Conservation (phyloP, 1,284 basidiomycete genomes). For the Phaffia rhodozyma region DNA sequence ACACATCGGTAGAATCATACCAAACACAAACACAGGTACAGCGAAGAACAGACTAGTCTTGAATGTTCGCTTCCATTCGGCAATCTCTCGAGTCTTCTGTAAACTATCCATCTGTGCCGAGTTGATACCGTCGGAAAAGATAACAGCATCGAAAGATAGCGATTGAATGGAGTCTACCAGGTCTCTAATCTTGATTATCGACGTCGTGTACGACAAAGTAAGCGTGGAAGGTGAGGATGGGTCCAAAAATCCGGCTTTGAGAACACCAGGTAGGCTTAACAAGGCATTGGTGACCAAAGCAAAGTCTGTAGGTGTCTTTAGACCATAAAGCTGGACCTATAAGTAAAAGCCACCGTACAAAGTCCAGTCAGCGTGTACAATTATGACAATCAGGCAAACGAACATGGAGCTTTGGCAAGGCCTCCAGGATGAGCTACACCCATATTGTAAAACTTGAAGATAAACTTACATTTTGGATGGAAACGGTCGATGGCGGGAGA, state of each 20-base stretch:
- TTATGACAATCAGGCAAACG: background rate
- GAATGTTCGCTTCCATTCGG: constrained; percentile 78
- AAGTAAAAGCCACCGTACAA: background rate
- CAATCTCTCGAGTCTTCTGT: constrained; percentile 79
- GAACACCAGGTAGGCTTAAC: constrained; percentile 59
- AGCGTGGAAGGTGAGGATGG: constrained; percentile 41
- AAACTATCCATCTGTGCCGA: constrained; percentile 82
- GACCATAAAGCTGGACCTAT: constrained; percentile 65
- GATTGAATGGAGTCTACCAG: constrained; percentile 61
- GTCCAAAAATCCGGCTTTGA: constrained; percentile 32
- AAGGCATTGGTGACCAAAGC: constrained; percentile 64
- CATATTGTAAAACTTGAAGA: background rate
- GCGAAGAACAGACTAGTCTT: constrained; percentile 65
- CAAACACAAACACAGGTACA: constrained; percentile 81
- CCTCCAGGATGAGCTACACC: background rate
- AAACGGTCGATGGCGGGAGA: constrained; percentile 51
- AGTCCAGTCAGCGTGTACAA: background rate
- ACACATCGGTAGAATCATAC: constrained; percentile 76
- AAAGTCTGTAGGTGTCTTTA: constrained; percentile 78
- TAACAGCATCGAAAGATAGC: constrained; percentile 79
- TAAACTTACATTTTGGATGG: constrained; percentile 22
- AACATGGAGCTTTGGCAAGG: background rate
- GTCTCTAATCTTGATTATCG: constrained; percentile 61
- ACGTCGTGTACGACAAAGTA: constrained; percentile 69
- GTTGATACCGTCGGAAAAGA: constrained; percentile 60